Percentiles rank a stretch among this genome's conserved stretches.
These are phyloP conservation scores for Eutrema yunnanense DNA, from an alignment of 345 rosid species.

Conservation along the genomic window DNA sequence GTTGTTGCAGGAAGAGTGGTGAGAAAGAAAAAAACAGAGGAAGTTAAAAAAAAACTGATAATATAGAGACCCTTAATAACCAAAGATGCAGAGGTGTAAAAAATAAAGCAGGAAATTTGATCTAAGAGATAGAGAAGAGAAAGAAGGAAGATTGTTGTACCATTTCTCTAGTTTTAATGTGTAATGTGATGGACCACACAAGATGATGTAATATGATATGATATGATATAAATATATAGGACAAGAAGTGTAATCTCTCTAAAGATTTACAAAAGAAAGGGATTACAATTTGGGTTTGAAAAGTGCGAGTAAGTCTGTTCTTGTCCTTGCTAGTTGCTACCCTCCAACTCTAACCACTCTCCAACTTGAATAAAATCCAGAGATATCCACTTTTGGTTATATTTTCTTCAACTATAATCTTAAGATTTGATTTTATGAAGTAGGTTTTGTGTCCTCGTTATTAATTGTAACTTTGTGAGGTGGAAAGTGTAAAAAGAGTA, in stretches of 20 bases:
- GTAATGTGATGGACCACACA: constrained; percentile 35
- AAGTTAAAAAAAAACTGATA: constrained; percentile 22
- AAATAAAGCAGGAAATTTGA: constrained; percentile 23
- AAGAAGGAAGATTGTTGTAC: constrained; percentile 25
- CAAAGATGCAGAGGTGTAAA: constrained; percentile 21
- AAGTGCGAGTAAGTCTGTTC: constrained; percentile 6
- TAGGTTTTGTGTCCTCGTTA: neutral
- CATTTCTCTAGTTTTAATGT: constrained; percentile 28
- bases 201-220: constrained; percentile 31
- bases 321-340: constrained; percentile 25
- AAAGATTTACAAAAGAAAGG: constrained; percentile 15
- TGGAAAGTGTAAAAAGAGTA: constrained; percentile 17
- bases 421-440: neutral
- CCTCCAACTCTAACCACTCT: constrained; percentile 22
- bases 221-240: constrained; percentile 24
- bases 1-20: constrained; percentile 19
- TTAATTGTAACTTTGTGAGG: constrained; percentile 6
- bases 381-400: neutral
- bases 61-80: constrained; percentile 26
- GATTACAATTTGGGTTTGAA: constrained; percentile 24
- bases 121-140: constrained; percentile 26
- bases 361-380: neutral
- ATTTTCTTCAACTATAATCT: neutral
- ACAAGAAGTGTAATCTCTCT: constrained; percentile 30
- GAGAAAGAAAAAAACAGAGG: constrained; percentile 6